Percentiles rank a stretch among this genome's conserved stretches.
Evolutionary conservation across 2,329 filamentous ascomycete species (phyloP).

Genomic region (Trichophyton simii): DNA sequence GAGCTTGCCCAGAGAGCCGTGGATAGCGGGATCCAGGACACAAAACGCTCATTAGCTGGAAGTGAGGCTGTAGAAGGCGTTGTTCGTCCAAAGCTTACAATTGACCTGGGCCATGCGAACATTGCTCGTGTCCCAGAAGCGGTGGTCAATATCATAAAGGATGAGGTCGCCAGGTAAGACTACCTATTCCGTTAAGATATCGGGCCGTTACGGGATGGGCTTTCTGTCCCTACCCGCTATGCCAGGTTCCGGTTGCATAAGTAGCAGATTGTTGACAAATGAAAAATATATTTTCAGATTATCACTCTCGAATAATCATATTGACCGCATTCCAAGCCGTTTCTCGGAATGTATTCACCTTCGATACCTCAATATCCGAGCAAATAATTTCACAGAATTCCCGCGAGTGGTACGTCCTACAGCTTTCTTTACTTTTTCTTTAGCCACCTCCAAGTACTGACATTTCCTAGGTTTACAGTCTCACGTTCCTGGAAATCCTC

Average conservation of each 20-base stretch:
- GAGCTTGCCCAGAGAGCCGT: slow-evolving; percentile 34
- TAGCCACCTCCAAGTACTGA: neutral
- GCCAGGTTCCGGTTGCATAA: neutral
- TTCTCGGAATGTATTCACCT: slow-evolving; percentile 39
- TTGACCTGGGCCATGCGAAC: slow-evolving; percentile 39
- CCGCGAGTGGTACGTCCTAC: slow-evolving; percentile 46
- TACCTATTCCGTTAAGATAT: neutral
- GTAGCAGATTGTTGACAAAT: neutral
- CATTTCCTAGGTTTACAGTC: slow-evolving; percentile 58
- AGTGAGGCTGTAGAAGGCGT: slow-evolving; percentile 35
- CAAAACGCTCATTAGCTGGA: slow-evolving; percentile 35
- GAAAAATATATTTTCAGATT: slow-evolving; percentile 24
- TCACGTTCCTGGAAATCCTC: slow-evolving; percentile 79
- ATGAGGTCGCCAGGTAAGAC: slow-evolving; percentile 40
- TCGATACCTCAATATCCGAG: slow-evolving; percentile 39
- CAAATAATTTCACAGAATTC: slow-evolving; percentile 46
- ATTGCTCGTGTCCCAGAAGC: slow-evolving; percentile 38
- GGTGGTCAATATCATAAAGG: slow-evolving; percentile 40
- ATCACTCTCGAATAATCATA: slow-evolving; percentile 40
- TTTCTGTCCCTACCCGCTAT: neutral
- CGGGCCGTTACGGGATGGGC: neutral
- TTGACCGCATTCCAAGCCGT: slow-evolving; percentile 37
- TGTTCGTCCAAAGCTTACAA: slow-evolving; percentile 38
- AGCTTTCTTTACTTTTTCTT: neutral
- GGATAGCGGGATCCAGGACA: slow-evolving; percentile 37